Percentiles rank a stretch among this genome's conserved stretches.
These are phyloP conservation scores for Trichoderma breve DNA, from an alignment of 2,329 filamentous ascomycete species.

Conservation along the genomic window DNA sequence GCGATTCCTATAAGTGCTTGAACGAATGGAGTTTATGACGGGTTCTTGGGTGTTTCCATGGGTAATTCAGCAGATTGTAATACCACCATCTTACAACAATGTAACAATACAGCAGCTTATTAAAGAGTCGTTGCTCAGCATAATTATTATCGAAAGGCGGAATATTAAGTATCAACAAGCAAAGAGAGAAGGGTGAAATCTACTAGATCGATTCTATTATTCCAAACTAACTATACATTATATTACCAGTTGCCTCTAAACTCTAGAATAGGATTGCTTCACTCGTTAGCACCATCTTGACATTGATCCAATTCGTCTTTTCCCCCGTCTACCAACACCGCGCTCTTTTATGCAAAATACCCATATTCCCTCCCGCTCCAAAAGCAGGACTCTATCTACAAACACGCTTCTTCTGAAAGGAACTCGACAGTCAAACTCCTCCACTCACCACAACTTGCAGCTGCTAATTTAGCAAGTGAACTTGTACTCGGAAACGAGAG, in stretches of 20 bases:
- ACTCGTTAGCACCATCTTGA: constrained; percentile 7
- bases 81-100: not conserved
- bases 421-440: not conserved
- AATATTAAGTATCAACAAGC: not conserved
- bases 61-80: not conserved
- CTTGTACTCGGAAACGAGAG: constrained; percentile 33
- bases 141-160: too few relatives aligned
- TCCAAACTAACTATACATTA: constrained; percentile 11
- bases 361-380: not conserved
- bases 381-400: not conserved
- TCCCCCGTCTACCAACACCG: not conserved
- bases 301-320: constrained; percentile 6
- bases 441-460: not conserved
- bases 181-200: not conserved
- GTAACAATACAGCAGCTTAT: not conserved
- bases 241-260: not conserved
- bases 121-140: too few relatives aligned
- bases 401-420: not conserved
- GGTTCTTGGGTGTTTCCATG: not conserved
- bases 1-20: constrained; percentile 32
- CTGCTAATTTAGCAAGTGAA: constrained; percentile 31
- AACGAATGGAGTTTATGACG: not conserved
- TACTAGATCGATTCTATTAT: not conserved
- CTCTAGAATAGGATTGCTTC: constrained; percentile 12
- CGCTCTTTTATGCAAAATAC: constrained; percentile 13